A percentile compares a stretch with the other conserved stretches of the same genome.
Evolutionary conservation across 129 eudicot species (phyloP).

Genomic region (Cynara cardunculus): DNA sequence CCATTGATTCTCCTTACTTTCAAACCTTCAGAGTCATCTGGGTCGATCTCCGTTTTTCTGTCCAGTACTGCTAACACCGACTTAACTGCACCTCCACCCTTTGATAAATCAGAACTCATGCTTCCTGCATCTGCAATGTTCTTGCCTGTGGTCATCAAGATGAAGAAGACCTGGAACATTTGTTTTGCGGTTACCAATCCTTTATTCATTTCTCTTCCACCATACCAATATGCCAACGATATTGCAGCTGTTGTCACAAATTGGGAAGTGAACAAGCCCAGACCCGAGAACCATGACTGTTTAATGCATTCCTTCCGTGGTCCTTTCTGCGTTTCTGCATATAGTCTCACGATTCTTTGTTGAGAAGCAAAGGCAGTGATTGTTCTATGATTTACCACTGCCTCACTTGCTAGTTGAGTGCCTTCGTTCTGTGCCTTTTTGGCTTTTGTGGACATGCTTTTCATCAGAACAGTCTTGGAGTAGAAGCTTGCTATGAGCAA

Average conservation of each 20-base stretch:
- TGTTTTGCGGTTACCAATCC: conserved; percentile 44
- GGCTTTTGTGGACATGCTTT: conserved; percentile 52
- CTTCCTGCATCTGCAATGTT: conserved; percentile 88
- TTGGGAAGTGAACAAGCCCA: conserved; percentile 59
- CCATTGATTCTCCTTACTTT: conserved; percentile 37
- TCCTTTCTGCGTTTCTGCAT: conserved; percentile 40
- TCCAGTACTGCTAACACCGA: conserved; percentile 63
- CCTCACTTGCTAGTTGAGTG: conserved; percentile 77
- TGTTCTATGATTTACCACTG: conserved; percentile 73
- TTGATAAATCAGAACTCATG: conserved; percentile 69
- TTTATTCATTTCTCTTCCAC: conserved; percentile 70
- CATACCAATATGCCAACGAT: conserved; percentile 69
- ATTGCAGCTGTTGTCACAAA: conserved; percentile 61
- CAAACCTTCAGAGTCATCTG: conserved; percentile 41
- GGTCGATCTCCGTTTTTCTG: conserved; percentile 55
- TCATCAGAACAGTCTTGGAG: conserved; percentile 56
- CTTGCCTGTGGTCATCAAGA: conserved; percentile 81
- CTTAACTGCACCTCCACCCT: conserved; percentile 58
- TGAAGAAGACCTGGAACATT: conserved; percentile 72
- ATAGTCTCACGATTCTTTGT: conserved; percentile 50
- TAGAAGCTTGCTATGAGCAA: conserved; percentile 57
- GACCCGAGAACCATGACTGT: conserved; percentile 69
- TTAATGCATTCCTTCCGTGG: conserved; percentile 52
- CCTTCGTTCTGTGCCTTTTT: conserved; percentile 71
- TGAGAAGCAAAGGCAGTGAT: conserved; percentile 80